A percentile compares a stretch with the other conserved stretches of the same genome.
phyloP scores from a whole-genome alignment of 2,329 filamentous ascomycete species.

The Clonostachys chloroleuca region DNA sequence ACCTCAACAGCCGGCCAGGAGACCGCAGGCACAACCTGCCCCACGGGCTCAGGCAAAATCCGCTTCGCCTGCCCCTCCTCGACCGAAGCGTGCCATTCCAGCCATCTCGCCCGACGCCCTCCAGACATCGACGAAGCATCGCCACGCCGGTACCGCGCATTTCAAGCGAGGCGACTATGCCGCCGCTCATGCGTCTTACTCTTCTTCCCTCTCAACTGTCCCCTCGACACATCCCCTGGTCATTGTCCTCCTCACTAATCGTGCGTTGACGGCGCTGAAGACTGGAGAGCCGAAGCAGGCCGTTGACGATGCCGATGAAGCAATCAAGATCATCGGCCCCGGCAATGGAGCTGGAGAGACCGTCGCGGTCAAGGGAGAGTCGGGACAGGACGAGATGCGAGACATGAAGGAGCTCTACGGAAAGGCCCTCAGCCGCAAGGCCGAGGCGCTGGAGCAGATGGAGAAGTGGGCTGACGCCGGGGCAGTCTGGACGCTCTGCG shows the following conservation, averaged over 20 bases:
- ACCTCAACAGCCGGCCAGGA: conserved; percentile 26
- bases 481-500: conserved; percentile 73
- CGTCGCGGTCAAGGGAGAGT: conserved; percentile 61
- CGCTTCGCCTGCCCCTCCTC: conserved; percentile 24
- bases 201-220: conserved; percentile 68
- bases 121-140: conserved; percentile 71
- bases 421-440: conserved; percentile 91
- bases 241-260: conserved; percentile 89
- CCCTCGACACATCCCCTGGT: conserved; percentile 76
- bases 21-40: conserved; percentile 22
- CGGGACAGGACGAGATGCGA: conserved; percentile 58
- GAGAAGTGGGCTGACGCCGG: conserved; percentile 89
- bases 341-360: conserved; percentile 75
- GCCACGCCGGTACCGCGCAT: conserved; percentile 76
- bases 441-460: conserved; percentile 91
- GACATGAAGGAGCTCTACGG: conserved; percentile 92
- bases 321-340: conserved; percentile 74
- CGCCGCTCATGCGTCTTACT: conserved; percentile 78
- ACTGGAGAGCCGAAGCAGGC: conserved; percentile 88
- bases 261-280: conserved; percentile 84
- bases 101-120: conserved; percentile 64
- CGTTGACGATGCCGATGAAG: conserved; percentile 77
- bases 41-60: neutral
- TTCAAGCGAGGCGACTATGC: conserved; percentile 95
- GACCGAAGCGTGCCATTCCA: conserved; percentile 58